Evolutionary conservation across 73 alveolate genomes (phyloP), one percentile per base, ranked within the genome.

Genomic region (Breviolum minutum): DNA sequence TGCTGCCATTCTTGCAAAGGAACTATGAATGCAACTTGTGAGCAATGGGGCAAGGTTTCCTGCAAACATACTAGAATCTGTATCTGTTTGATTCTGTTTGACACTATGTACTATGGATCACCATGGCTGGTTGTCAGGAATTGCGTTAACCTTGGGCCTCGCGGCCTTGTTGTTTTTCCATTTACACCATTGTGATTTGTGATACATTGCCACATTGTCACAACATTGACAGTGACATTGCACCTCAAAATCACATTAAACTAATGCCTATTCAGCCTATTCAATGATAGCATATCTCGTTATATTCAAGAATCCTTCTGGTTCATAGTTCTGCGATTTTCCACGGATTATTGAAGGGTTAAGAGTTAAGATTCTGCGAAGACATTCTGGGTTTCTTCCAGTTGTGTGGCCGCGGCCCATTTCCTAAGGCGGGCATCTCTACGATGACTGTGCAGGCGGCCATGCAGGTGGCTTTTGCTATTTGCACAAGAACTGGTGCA

Each of bases 391-490:
- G 74, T 13, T 66, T 66, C 74, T 13, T 66, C 74, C 16, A 16
- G 74, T 66, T 20, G 22, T 66, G 74, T 66, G 74, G 74, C 16
- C 73, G 22, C 16, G 73, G 16, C 74, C 9, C 83, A 17, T 26
- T 9, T 26, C 14, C 83, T 60, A 32, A 84, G 94, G 94, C 61
- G 79, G 62, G 61, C 94, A 84, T 63, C 12, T 84, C n/a, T 84
- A 61, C 61, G 26, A 22, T 22, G 94, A 84, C 24, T 84, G 94
- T 26, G 40, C 63, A 22, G n/a, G 76, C 24, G 76, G 79, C 10
- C 94, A 84, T 60, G 20, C 61, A 5, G 94, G 94, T 61, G 94
- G 94, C 63, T 48, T 20, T 63, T 84, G 94, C 68, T 54, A n/a
- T 8, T 7, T 82, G 24, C 92, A 82, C 71, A 40, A 82, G 40